Conservation (phyloP, 225 moss, liverwort and hornwort genomes). For the Polytrichum formosum region DNA sequence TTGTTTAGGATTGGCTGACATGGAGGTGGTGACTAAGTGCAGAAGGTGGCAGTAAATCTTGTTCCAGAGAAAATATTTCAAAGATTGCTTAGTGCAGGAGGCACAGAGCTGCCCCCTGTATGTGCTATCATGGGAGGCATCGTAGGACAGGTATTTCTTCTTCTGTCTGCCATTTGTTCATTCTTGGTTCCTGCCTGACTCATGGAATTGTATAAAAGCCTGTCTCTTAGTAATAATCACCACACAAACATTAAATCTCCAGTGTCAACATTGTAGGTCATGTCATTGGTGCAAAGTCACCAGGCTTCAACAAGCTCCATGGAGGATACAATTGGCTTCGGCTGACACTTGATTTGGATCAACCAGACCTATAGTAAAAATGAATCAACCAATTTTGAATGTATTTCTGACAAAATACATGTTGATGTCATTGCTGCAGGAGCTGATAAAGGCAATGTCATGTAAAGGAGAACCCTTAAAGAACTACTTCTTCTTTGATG, state of each 20-base stretch:
- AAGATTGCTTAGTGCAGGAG: slow-evolving; percentile 60
- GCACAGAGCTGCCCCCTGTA: slow-evolving; percentile 79
- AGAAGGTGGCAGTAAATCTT: slow-evolving; percentile 48
- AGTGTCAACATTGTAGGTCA: too few species aligned
- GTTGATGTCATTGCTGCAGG: slow-evolving; percentile 45
- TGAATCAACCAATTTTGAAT: too few species aligned
- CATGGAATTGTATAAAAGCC: too few species aligned
- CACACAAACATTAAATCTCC: too few species aligned
- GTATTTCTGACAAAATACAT: too few species aligned
- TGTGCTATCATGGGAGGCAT: slow-evolving; percentile 92
- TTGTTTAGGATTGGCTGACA: neutral
- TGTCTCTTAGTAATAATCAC: too few species aligned
- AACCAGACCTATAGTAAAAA: too few species aligned
- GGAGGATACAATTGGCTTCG: too few species aligned
- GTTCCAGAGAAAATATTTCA: slow-evolving; percentile 56
- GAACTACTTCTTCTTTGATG: slow-evolving; percentile 89
- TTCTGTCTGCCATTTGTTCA: neutral
- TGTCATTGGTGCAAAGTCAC: too few species aligned
- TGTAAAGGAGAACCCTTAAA: slow-evolving; percentile 89
- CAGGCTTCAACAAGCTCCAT: too few species aligned
- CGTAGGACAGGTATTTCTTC: slow-evolving; percentile 79
- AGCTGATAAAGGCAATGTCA: slow-evolving; percentile 87
- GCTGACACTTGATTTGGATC: too few species aligned
- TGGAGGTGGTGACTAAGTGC: slow-evolving; percentile 21
- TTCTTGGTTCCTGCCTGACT: too few species aligned